A percentile compares a stretch with the other conserved stretches of the same genome.
phyloP scores from a whole-genome alignment of 2,329 filamentous ascomycete genomes.

The Cercospora sp. region DNA sequence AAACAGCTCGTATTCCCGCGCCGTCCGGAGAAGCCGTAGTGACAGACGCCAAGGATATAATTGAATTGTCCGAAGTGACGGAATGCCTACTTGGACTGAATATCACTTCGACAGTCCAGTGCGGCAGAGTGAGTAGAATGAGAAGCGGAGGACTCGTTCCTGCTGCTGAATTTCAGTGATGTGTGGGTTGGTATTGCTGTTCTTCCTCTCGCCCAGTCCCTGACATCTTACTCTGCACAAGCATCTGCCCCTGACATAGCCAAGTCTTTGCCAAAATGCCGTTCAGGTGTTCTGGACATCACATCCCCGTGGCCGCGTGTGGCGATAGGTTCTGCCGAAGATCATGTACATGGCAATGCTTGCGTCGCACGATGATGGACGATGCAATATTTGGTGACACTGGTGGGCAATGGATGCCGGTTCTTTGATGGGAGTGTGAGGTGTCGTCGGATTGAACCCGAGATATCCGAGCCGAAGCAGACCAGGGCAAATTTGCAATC shows the following conservation, averaged over 20 bases:
- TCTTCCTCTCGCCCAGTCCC: background rate
- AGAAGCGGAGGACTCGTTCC: background rate
- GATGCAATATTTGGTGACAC: background rate
- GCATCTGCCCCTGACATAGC: background rate
- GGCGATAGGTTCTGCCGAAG: background rate
- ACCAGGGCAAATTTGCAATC: background rate
- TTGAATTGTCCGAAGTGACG: background rate
- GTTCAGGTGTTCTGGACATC: background rate
- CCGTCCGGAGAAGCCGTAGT: background rate
- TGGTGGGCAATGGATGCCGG: background rate
- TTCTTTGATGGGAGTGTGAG: background rate
- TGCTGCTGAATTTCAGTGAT: background rate
- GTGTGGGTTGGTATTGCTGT: background rate
- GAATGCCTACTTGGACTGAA: background rate
- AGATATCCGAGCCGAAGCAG: background rate
- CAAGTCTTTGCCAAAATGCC: background rate
- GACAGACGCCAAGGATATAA: background rate
- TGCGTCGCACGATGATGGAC: background rate
- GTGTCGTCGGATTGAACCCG: background rate
- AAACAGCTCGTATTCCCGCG: background rate
- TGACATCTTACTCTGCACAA: background rate
- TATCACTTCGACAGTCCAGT: background rate
- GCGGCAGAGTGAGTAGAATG: background rate
- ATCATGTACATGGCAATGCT: background rate
- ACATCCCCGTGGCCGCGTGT: background rate